Conservation (phyloP, 805 yeast species). For the Yamadazyma olivae region DNA sequence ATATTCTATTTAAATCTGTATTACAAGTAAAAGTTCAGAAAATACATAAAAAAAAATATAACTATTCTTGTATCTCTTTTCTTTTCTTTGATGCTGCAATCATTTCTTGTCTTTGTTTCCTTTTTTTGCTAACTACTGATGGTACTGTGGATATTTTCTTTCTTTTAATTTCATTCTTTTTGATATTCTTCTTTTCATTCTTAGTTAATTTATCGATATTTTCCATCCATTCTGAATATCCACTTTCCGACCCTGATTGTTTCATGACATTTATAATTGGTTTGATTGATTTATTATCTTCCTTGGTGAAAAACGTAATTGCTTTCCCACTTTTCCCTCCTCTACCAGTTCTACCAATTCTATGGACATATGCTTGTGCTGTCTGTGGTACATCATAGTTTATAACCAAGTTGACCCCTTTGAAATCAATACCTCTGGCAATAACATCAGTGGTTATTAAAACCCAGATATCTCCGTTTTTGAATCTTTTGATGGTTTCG, state of each 20-base stretch:
- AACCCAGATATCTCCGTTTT: constrained; percentile 92
- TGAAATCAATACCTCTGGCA: constrained; percentile 96
- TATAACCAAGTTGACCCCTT: constrained; percentile 90
- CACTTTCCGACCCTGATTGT: constrained; percentile 71
- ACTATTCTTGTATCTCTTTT: constrained; percentile 24
- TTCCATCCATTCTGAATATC: constrained; percentile 79
- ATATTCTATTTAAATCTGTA: too few species aligned
- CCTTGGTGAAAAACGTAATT: constrained; percentile 89
- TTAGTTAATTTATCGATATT: constrained; percentile 62
- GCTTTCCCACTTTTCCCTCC: constrained; percentile 87
- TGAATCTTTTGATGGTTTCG: constrained; percentile 77
- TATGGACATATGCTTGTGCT: constrained; percentile 93
- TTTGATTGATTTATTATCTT: constrained; percentile 71
- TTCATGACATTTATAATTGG: constrained; percentile 93
- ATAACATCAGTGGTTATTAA: constrained; percentile 94
- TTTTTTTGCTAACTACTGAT: constrained; percentile 58
- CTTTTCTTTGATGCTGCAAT: constrained; percentile 70
- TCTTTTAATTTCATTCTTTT: constrained; percentile 58
- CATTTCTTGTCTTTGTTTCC: constrained; percentile 65
- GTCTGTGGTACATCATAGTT: constrained; percentile 95
- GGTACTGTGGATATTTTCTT: constrained; percentile 85
- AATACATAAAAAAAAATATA: neutral
- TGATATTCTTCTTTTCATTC: constrained; percentile 59
- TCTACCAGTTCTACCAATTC: constrained; percentile 99
- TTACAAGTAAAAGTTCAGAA: neutral